Percentiles rank a stretch among this genome's conserved stretches.
Conservation (phyloP, 2,329 filamentous ascomycete genomes). For the Fusarium hainanense region DNA sequence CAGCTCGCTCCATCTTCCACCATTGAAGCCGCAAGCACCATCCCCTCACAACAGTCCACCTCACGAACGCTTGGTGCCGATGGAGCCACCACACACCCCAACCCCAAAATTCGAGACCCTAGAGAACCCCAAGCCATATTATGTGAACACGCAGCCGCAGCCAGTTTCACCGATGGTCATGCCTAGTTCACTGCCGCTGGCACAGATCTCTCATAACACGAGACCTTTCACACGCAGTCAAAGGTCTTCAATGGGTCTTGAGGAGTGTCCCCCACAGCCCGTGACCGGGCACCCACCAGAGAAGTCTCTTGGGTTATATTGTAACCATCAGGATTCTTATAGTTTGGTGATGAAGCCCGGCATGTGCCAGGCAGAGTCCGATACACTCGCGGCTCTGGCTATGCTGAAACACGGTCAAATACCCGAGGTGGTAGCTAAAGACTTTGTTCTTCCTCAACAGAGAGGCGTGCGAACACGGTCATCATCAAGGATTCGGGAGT, state of each 20-base stretch:
- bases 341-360: slow-evolving; percentile 27
- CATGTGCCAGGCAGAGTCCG: slow-evolving; percentile 34
- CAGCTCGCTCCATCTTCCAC: slow-evolving; percentile 44
- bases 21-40: slow-evolving; percentile 44
- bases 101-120: neutral
- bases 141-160: slow-evolving; percentile 34
- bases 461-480: slow-evolving; percentile 32
- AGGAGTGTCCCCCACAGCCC: slow-evolving; percentile 41
- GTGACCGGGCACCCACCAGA: slow-evolving; percentile 38
- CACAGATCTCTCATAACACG: slow-evolving; percentile 49
- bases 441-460: slow-evolving; percentile 6
- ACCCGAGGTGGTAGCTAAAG: slow-evolving; percentile 6
- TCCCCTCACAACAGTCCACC: slow-evolving; percentile 19
- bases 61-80: slow-evolving; percentile 40
- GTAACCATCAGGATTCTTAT: slow-evolving; percentile 10
- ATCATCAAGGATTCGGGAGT: slow-evolving; percentile 20
- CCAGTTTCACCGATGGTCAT: slow-evolving; percentile 26
- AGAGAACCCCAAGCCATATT: slow-evolving; percentile 23
- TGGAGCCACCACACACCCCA: slow-evolving; percentile 44
- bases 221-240: slow-evolving; percentile 36
- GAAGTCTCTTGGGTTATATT: slow-evolving; percentile 28
- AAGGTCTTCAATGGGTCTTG: neutral
- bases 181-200: slow-evolving; percentile 37
- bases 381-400: slow-evolving; percentile 42
- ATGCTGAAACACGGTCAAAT: slow-evolving; percentile 38